Percentiles rank a stretch among this genome's conserved stretches.
phyloP scores from a whole-genome alignment of 495 filamentous ascomycete species.

The Physcia stellaris region DNA sequence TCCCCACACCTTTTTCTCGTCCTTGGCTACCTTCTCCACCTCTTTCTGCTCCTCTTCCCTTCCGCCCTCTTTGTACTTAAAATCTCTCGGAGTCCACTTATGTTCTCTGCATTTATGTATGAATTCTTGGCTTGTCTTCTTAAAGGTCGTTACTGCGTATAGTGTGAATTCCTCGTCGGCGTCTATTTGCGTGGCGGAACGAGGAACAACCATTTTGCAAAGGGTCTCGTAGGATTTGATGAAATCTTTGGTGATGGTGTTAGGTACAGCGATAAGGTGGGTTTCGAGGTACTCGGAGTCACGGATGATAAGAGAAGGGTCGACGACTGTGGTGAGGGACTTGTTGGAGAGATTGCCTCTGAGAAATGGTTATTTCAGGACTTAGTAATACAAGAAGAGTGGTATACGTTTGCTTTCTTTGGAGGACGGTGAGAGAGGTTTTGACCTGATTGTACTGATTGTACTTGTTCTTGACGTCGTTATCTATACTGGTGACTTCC shows the following conservation, averaged over 20 bases:
- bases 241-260: conserved; percentile 67
- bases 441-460: conserved; percentile 84
- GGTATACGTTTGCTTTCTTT: conserved; percentile 72
- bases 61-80: conserved; percentile 80
- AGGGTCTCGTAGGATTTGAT: conserved; percentile 79
- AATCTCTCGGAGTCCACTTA: conserved; percentile 88
- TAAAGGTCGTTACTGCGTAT: conserved; percentile 83
- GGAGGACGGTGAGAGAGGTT: conserved; percentile 59
- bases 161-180: conserved; percentile 79
- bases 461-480: conserved; percentile 86
- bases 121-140: conserved; percentile 77
- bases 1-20: conserved; percentile 78
- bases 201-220: conserved; percentile 73
- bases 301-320: conserved; percentile 63
- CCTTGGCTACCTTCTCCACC: conserved; percentile 59
- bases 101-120: conserved; percentile 77
- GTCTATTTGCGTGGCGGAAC: conserved; percentile 62
- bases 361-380: not conserved
- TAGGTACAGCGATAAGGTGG: conserved; percentile 79
- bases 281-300: conserved; percentile 95
- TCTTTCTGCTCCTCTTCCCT: conserved; percentile 78
- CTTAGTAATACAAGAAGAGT: not conserved
- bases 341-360: conserved; percentile 92
- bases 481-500: conserved; percentile 81
- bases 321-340: conserved; percentile 76